These are phyloP conservation scores for Pyrenochaeta sp. DNA, from an alignment of 2,329 filamentous ascomycete species.

Conservation along the genomic window DNA sequence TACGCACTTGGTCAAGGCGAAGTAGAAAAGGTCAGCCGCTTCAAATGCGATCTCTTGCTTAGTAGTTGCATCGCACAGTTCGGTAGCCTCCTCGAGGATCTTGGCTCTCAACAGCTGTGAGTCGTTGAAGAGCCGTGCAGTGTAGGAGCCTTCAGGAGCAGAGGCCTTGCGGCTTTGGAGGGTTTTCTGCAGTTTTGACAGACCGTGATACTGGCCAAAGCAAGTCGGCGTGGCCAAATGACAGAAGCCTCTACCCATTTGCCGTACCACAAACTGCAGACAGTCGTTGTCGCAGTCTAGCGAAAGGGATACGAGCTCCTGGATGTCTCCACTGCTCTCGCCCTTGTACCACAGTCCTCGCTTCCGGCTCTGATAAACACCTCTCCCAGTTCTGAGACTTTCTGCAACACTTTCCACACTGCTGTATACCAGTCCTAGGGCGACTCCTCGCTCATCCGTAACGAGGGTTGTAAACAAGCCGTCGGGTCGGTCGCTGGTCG, in stretches of 20 bases:
- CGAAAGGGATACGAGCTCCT: conserved; percentile 84
- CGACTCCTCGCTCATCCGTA: conserved; percentile 83
- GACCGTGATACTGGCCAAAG: conserved; percentile 84
- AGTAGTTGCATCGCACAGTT: conserved; percentile 85
- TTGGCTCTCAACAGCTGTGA: conserved; percentile 89
- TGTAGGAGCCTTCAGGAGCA: conserved; percentile 91
- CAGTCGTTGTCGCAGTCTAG: conserved; percentile 96
- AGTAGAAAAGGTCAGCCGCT: conserved; percentile 94
- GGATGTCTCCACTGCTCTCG: conserved; percentile 90
- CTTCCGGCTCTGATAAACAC: conserved; percentile 96
- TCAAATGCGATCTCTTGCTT: conserved; percentile 91
- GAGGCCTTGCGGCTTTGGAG: conserved; percentile 81
- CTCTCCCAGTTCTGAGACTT: conserved; percentile 79
- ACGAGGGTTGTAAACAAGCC: conserved; percentile 90
- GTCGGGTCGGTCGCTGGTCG: conserved; percentile 83
- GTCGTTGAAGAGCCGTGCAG: conserved; percentile 89
- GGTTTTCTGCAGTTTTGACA: conserved; percentile 87
- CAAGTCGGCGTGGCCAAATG: conserved; percentile 92
- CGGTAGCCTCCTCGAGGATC: conserved; percentile 98
- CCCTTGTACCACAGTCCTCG: conserved; percentile 97
- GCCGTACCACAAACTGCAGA: conserved; percentile 85
- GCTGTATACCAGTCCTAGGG: conserved; percentile 92
- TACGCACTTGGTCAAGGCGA: conserved; percentile 89
- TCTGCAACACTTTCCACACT: conserved; percentile 89
- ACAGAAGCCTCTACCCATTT: conserved; percentile 90